Percentiles rank a stretch among this genome's conserved stretches.
phyloP scores from a whole-genome alignment of 768 basidiomycete species.

The Cystobasidium tubakii region DNA sequence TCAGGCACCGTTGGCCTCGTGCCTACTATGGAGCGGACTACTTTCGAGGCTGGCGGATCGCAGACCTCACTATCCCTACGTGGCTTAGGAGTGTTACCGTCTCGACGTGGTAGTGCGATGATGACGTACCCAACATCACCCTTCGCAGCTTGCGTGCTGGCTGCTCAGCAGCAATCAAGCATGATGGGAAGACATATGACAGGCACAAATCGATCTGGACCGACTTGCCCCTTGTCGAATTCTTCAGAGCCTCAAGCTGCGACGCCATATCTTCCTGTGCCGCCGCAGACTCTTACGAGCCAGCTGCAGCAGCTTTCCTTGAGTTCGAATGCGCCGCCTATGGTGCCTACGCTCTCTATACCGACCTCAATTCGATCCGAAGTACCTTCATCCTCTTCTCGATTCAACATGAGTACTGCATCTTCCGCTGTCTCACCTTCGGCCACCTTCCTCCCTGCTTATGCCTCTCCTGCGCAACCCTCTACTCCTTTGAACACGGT shows the following conservation, averaged over 20 bases:
- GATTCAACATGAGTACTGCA: neutral
- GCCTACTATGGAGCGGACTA: neutral
- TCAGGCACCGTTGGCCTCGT: neutral
- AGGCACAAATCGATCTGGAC: neutral
- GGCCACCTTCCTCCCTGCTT: neutral
- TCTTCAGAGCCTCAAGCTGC: neutral
- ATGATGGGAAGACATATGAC: neutral
- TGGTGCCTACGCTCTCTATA: neutral
- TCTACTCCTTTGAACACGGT: neutral
- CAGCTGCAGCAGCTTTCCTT: slow-evolving; percentile 3
- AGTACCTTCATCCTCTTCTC: neutral
- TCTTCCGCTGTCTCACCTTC: neutral
- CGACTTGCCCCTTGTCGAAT: neutral
- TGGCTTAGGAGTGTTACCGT: neutral
- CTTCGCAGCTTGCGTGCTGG: neutral
- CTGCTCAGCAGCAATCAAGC: neutral
- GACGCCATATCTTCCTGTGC: neutral
- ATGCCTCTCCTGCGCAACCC: neutral
- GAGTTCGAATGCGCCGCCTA: neutral
- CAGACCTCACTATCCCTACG: neutral
- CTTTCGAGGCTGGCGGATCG: neutral
- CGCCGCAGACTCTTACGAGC: slow-evolving; percentile 17
- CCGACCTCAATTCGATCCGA: neutral
- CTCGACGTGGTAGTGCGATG: neutral
- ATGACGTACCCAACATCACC: neutral